Base-by-base conservation (phyloP, 2,329 filamentous ascomycete species). In the Penicillium sp. region DNA sequence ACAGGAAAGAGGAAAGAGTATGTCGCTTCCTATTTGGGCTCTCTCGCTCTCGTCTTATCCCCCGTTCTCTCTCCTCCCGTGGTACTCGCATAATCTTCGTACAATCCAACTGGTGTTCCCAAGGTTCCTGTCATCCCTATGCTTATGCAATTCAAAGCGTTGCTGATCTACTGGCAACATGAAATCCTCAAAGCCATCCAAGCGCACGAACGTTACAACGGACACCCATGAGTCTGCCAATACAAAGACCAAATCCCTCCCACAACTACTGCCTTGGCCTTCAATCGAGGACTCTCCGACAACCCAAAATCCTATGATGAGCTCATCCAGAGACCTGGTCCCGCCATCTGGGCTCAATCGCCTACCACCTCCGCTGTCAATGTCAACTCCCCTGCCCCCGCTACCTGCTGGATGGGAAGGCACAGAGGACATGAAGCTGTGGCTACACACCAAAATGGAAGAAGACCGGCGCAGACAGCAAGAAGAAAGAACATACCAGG, bases 351-450 rank as follows among this genome's bases (percentile, higher is more conserved):
- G 60, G 51, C 61, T 64, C 45, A 59, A 60, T 54, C 59, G 64
- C 53, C 64, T 53, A 47, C 57, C 58, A 43, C 59, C 62, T 46
- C 57, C 58, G 45, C 60, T 63, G 54, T 15, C 22, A 26, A 51
- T 50, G 51, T 43, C 45, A 9, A 40, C 45, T 31, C 34, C 49
- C 13, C 45, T 65, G 56, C 58, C 55, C 24, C 57, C 57, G 55
- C 54, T 66, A 45, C 60, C 65, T 49, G 49, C 59, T 38, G 28
- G 6, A 8, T 73, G 62, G 77, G 75, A 64, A 72, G 76, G 71
- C 31, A 84, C 87, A 61, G 84, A 88, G 33, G 78, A 81, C 3
- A 85, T 87, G 82, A 81, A 78, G 54, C 78, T 76, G 48, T 89
- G 85, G 85, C 72, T 88, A 21, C 70, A 78, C 48, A 82, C 85